Conservation (phyloP, 2,329 filamentous ascomycete species). For the Aspergillus terreus region DNA sequence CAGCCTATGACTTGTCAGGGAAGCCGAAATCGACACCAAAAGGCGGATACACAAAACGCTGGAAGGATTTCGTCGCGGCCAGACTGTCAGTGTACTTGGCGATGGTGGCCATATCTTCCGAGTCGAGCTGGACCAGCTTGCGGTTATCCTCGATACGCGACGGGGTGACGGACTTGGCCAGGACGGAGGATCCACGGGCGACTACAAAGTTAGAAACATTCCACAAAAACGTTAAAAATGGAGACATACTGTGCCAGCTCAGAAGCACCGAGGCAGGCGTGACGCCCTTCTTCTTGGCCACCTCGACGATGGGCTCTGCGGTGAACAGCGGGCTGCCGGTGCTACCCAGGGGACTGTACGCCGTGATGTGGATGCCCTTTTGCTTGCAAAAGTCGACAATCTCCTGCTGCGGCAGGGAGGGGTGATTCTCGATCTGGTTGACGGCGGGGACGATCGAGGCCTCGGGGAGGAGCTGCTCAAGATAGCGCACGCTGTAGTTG, state of each 20-base stretch:
- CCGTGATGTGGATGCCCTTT: conserved; percentile 51
- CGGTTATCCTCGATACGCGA: conserved; percentile 40
- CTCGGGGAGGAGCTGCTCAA: conserved; percentile 54
- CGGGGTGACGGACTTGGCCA: conserved; percentile 41
- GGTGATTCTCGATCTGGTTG: conserved; percentile 81
- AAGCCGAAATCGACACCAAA: conserved; percentile 69
- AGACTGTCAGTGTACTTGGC: conserved; percentile 34
- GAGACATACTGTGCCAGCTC: conserved; percentile 41
- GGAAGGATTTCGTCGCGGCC: conserved; percentile 29
- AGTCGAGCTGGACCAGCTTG: conserved; percentile 37
- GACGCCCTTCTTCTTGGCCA: conserved; percentile 39
- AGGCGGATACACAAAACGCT: conserved; percentile 62
- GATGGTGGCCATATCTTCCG: conserved; percentile 34
- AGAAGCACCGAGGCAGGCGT: conserved; percentile 38
- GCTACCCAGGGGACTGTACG: conserved; percentile 46
- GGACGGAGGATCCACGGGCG: conserved; percentile 37
- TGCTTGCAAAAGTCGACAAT: conserved; percentile 50
- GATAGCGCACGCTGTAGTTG: conserved; percentile 54
- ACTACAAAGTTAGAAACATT: conserved; percentile 20
- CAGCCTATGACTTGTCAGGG: conserved; percentile 55
- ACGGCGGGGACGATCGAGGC: conserved; percentile 62
- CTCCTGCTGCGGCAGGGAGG: conserved; percentile 59
- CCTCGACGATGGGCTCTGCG: conserved; percentile 38
- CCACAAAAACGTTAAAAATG: neutral
- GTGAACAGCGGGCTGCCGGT: conserved; percentile 43